Evolutionary conservation across 2,329 filamentous ascomycete species (phyloP).

Genomic region (Diaporthe sp.): DNA sequence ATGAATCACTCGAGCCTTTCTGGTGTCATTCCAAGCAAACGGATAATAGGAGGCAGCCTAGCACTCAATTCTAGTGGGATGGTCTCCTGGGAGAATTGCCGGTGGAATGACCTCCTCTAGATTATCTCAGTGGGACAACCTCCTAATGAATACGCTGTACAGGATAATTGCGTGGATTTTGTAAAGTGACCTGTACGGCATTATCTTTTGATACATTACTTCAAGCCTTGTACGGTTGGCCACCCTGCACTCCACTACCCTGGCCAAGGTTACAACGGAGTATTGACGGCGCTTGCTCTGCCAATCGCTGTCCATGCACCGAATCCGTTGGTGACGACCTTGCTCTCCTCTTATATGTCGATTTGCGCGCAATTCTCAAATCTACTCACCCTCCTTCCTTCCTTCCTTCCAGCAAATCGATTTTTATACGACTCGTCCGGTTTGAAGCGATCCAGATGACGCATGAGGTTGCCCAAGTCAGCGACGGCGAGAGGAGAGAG

Average conservation of each 20-base stretch:
- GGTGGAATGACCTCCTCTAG: too few relatives aligned
- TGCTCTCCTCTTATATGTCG: not conserved
- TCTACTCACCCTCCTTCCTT: not conserved
- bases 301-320: not conserved
- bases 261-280: not conserved
- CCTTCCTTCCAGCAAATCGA: not conserved
- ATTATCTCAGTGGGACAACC: too few relatives aligned
- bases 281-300: not conserved
- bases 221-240: not conserved
- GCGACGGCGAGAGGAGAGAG: not conserved
- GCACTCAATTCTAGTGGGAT: too few relatives aligned
- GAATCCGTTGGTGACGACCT: not conserved
- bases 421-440: not conserved
- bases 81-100: too few relatives aligned
- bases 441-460: not conserved
- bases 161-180: too few relatives aligned
- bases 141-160: too few relatives aligned
- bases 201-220: not conserved
- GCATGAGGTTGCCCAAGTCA: not conserved
- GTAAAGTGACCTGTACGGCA: too few relatives aligned
- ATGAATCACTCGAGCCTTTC: too few relatives aligned
- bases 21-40: too few relatives aligned
- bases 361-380: not conserved
- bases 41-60: too few relatives aligned
- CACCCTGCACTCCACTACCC: not conserved